These are phyloP conservation scores for Plasmodium coatneyi DNA, from an alignment of 169 alveolate genomes.

Conservation along the genomic window DNA sequence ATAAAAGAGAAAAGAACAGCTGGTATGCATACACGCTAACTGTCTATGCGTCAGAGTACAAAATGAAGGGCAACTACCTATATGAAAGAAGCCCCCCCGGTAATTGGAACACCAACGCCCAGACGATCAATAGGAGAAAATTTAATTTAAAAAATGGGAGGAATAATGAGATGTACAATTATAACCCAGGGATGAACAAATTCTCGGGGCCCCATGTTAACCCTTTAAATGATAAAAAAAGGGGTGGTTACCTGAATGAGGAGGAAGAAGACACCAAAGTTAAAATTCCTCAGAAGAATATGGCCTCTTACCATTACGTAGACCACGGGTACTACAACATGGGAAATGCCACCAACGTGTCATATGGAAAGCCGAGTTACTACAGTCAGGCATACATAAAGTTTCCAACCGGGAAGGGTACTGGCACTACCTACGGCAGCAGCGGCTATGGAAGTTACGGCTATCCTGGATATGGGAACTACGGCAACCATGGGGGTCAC, in stretches of 20 bases:
- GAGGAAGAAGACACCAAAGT: not conserved
- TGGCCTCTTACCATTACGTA: not conserved
- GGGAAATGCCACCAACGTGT: not conserved
- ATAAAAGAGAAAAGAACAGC: not conserved
- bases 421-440: not conserved
- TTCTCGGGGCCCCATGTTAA: not conserved
- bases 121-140: not conserved
- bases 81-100: conserved; percentile 13
- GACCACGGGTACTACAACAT: conserved; percentile 3
- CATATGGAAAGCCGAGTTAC: not conserved
- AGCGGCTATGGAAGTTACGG: not conserved
- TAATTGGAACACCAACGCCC: not conserved
- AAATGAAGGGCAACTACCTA: conserved; percentile 15
- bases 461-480: not conserved
- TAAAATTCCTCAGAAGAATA: not conserved
- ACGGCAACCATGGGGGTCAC: not conserved
- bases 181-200: not conserved
- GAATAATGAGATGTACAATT: not conserved
- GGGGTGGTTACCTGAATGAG: not conserved
- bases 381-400: not conserved
- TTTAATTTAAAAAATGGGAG: not conserved
- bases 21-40: not conserved
- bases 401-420: not conserved
- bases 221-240: not conserved
- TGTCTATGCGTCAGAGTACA: not conserved